Conservation (phyloP, 352 stramenopile genomes). For the Pythium aristosporum region DNA sequence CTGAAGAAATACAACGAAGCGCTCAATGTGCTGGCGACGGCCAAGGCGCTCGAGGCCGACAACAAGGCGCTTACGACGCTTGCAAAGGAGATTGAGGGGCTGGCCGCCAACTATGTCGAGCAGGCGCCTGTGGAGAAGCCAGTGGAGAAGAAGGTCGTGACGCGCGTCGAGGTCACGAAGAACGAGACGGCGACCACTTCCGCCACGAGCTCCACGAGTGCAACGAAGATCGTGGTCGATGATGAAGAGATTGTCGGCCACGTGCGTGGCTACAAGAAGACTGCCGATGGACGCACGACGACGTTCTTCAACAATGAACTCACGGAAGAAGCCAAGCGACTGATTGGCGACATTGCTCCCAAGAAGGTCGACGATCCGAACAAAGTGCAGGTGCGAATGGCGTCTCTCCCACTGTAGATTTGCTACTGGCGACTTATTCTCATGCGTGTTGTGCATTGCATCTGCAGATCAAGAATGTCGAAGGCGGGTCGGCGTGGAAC, state of each 20-base stretch:
- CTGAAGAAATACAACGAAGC: constrained; percentile 72
- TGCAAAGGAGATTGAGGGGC: constrained; percentile 53
- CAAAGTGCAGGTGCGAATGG: constrained; percentile 43
- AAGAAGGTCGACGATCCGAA: constrained; percentile 79
- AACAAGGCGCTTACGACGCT: constrained; percentile 78
- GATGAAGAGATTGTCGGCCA: constrained; percentile 62
- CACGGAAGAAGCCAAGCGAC: constrained; percentile 94
- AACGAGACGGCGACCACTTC: constrained; percentile 9
- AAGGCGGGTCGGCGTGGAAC: constrained; percentile 92
- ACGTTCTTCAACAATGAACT: constrained; percentile 99
- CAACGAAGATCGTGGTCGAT: constrained; percentile 45
- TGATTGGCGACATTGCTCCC: constrained; percentile 96
- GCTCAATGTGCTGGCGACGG: constrained; percentile 55
- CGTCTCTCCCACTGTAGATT: background rate
- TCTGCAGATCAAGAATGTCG: constrained; percentile 72
- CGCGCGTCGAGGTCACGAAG: constrained; percentile 50
- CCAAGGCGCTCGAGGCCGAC: constrained; percentile 58
- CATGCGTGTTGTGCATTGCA: background rate
- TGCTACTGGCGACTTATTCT: background rate
- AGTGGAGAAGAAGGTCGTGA: constrained; percentile 49
- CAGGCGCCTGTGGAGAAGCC: constrained; percentile 29
- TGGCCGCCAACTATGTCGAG: constrained; percentile 63
- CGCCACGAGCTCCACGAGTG: background rate
- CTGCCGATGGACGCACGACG: constrained; percentile 95
- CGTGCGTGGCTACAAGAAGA: constrained; percentile 95